These are phyloP conservation scores for Pleurotus djamor DNA, from an alignment of 768 basidiomycete species.

Conservation along the genomic window DNA sequence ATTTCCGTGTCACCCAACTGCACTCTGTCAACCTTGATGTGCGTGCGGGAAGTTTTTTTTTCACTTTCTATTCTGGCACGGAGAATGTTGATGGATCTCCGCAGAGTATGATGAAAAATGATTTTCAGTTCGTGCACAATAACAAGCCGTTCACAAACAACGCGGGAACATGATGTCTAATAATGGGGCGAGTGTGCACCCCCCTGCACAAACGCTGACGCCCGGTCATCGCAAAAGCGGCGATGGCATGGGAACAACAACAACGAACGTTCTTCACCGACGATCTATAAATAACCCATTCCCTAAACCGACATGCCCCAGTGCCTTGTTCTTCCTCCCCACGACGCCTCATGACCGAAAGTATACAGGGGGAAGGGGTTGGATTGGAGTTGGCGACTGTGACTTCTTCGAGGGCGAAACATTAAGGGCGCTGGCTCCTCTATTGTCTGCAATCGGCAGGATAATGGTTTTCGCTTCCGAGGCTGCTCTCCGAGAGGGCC, in stretches of 20 bases:
- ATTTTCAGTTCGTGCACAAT: no score
- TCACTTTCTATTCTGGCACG: no score
- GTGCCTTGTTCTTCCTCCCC: not conserved
- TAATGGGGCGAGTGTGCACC: no score
- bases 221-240: not conserved
- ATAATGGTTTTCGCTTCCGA: not conserved
- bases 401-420: not conserved
- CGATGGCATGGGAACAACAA: not conserved
- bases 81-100: no score
- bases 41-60: not conserved
- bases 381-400: not conserved
- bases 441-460: not conserved
- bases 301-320: not conserved
- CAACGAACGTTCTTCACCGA: not conserved
- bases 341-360: not conserved
- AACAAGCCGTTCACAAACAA: no score
- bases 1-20: not conserved
- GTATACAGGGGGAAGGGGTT: not conserved
- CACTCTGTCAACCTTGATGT: not conserved
- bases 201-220: no score
- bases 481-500: not conserved
- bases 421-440: not conserved
- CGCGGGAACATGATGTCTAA: no score
- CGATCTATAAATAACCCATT: not conserved
- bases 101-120: no score